These are phyloP conservation scores for Nematocida sp. DNA, from an alignment of 371 early-diverging fungal species.

Conservation along the genomic window DNA sequence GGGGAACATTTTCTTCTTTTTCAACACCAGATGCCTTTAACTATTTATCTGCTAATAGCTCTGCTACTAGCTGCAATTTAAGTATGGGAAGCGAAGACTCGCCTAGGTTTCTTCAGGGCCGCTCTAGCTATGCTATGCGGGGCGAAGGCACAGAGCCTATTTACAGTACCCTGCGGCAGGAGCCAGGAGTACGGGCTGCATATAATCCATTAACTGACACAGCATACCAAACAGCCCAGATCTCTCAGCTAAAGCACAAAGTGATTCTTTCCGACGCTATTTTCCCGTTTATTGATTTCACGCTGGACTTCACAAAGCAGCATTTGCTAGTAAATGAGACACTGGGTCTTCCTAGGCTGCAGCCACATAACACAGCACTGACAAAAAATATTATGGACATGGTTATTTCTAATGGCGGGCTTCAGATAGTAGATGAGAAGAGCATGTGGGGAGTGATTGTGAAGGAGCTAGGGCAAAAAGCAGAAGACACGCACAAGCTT, in stretches of 20 bases:
- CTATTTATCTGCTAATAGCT: background rate
- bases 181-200: background rate
- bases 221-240: background rate
- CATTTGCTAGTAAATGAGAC: constrained; percentile 39
- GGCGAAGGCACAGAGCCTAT: background rate
- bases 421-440: constrained; percentile 46
- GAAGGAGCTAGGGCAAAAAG: constrained; percentile 38
- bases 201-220: constrained; percentile 34
- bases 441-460: constrained; percentile 35
- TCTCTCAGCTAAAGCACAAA: constrained; percentile 32
- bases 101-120: background rate
- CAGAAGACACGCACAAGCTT: constrained; percentile 23
- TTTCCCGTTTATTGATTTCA: constrained; percentile 14
- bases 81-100: background rate
- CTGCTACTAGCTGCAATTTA: background rate
- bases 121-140: background rate
- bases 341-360: constrained; percentile 45
- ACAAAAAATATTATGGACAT: constrained; percentile 14
- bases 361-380: constrained; percentile 20
- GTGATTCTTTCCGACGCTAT: background rate
- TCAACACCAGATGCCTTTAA: background rate
- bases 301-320: background rate
- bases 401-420: constrained; percentile 32
- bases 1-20: background rate
- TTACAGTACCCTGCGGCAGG: background rate